Percentiles rank a stretch among this genome's conserved stretches.
Evolutionary conservation across 169 alveolate species (phyloP).

Genomic region (Eimeria zaria): DNA sequence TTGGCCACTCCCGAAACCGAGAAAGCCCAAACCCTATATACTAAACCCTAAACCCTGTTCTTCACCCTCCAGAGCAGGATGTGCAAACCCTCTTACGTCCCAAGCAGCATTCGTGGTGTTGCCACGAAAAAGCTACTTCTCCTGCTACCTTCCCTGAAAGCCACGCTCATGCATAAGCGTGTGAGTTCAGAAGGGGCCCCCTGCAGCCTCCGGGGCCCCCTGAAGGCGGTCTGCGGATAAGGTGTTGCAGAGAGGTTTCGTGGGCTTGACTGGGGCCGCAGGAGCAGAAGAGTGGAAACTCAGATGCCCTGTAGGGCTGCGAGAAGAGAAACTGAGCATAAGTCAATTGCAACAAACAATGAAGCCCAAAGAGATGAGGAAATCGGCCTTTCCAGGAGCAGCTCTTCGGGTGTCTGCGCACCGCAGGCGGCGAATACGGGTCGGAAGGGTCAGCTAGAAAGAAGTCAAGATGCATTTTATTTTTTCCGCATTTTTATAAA

Average conservation of each 20-base stretch:
- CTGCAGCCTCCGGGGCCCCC: not conserved
- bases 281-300: not conserved
- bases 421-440: not conserved
- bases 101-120: conserved; percentile 19
- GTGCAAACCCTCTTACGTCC: not conserved
- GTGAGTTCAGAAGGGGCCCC: conserved; percentile 5
- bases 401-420: conserved; percentile 21
- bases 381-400: conserved; percentile 5
- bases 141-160: not conserved
- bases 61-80: not conserved
- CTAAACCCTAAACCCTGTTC: not conserved
- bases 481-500: conserved; percentile 6
- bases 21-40: not conserved
- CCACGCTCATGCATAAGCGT: not conserved
- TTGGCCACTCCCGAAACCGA: not conserved
- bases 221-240: not conserved
- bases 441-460: not conserved
- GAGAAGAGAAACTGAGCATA: not conserved
- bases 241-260: not conserved
- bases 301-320: conserved; percentile 24
- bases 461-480: conserved; percentile 49
- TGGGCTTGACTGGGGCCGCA: not conserved
- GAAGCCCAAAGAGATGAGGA: not conserved
- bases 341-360: not conserved
- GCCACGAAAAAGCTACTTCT: not conserved